Percentiles rank a stretch among this genome's conserved stretches.
These are phyloP conservation scores for Cyberlindnera mississippiensis DNA, from an alignment of 805 yeast species.

Conservation along the genomic window DNA sequence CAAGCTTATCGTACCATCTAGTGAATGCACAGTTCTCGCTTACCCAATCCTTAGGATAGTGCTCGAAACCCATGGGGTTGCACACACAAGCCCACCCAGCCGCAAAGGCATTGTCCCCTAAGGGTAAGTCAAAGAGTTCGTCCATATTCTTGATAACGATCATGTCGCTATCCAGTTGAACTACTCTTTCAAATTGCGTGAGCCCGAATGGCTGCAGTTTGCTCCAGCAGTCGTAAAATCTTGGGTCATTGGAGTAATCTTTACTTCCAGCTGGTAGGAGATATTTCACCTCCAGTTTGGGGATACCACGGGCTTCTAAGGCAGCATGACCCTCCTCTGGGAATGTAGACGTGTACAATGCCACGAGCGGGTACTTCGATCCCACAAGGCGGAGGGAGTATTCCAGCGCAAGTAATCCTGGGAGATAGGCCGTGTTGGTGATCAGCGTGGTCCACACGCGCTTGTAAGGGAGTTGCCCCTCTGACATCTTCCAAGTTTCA, in stretches of 20 bases:
- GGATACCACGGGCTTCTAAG: conserved; percentile 38
- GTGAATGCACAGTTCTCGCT: conserved; percentile 49
- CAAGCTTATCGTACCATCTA: conserved; percentile 28
- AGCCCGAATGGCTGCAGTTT: conserved; percentile 53
- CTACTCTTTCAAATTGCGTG: conserved; percentile 47
- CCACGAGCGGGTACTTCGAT: conserved; percentile 50
- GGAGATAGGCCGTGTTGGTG: conserved; percentile 46
- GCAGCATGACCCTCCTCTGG: conserved; percentile 38
- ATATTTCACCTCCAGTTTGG: conserved; percentile 37
- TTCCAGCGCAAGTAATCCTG: conserved; percentile 49
- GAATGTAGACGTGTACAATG: conserved; percentile 48
- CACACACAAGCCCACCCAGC: conserved; percentile 62
- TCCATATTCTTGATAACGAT: conserved; percentile 54
- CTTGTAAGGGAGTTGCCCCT: conserved; percentile 7
- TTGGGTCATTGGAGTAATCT: conserved; percentile 45
- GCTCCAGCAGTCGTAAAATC: conserved; percentile 61
- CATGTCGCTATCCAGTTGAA: conserved; percentile 60
- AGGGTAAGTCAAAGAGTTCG: conserved; percentile 47
- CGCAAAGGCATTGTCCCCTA: conserved; percentile 43
- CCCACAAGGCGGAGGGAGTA: conserved; percentile 40
- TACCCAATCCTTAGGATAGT: conserved; percentile 53
- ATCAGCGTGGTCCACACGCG: conserved; percentile 53
- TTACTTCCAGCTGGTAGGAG: conserved; percentile 41
- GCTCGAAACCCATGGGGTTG: conserved; percentile 48
- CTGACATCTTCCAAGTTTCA: too few relatives aligned